A percentile compares a stretch with the other conserved stretches of the same genome.
phyloP scores from a whole-genome alignment of 176 grass and related monocot species.

The Neostapfia colusana region DNA sequence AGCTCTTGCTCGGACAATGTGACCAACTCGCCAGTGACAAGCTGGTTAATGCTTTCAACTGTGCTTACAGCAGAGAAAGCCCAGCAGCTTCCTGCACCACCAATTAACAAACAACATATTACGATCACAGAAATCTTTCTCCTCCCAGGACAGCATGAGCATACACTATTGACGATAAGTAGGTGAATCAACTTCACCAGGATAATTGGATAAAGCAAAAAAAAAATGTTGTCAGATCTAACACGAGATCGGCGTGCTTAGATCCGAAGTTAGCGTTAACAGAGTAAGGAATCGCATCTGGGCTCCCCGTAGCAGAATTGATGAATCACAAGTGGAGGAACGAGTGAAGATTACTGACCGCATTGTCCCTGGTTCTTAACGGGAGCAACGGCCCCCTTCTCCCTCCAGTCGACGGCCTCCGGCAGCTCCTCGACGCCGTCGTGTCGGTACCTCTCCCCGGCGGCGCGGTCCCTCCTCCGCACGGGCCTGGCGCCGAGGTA shows the following conservation, averaged over 20 bases:
- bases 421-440: slow-evolving; percentile 41
- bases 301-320: not conserved
- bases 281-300: not conserved
- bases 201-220: not conserved
- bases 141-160: not conserved
- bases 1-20: slow-evolving; percentile 60
- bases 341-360: slow-evolving; percentile 12
- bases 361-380: slow-evolving; percentile 60
- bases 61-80: slow-evolving; percentile 57
- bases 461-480: not conserved
- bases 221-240: not conserved
- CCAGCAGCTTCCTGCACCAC: slow-evolving; percentile 65
- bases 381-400: slow-evolving; percentile 57
- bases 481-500: slow-evolving; percentile 45
- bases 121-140: not conserved
- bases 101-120: not conserved
- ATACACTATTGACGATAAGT: not conserved
- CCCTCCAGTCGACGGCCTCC: slow-evolving; percentile 68
- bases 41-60: slow-evolving; percentile 58
- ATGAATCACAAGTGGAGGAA: not conserved
- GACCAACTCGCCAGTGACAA: slow-evolving; percentile 52
- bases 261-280: slow-evolving; percentile 20
- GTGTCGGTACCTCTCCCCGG: slow-evolving; percentile 27
- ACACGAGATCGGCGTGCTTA: no score
- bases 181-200: not conserved